A percentile compares a stretch with the other conserved stretches of the same genome.
Evolutionary conservation across 2,329 filamentous ascomycete genomes (phyloP).

Genomic region (Colletotrichum somersetense): DNA sequence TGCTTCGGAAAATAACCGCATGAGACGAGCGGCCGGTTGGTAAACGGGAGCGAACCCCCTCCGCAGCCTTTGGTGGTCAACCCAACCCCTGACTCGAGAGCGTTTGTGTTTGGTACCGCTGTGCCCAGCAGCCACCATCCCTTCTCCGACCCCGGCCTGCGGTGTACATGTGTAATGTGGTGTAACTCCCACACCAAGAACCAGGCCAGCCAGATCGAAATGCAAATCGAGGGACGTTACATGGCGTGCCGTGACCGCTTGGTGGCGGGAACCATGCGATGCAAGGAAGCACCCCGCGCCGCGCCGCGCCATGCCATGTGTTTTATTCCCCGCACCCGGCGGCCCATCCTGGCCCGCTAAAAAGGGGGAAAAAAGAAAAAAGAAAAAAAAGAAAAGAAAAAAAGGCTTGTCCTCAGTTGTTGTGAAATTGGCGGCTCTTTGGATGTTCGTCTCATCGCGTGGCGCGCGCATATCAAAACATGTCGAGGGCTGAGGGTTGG

Average conservation of each 20-base stretch:
- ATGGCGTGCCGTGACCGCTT: neutral
- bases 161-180: no score
- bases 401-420: conserved; percentile 71
- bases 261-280: neutral
- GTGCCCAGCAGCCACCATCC: neutral
- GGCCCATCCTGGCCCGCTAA: conserved; percentile 72
- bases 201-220: conserved; percentile 1
- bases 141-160: neutral
- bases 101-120: neutral
- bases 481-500: neutral
- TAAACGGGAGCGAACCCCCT: no score
- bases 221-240: neutral
- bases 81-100: neutral
- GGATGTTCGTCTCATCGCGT: neutral
- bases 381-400: neutral
- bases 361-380: no score
- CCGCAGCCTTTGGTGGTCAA: no score
- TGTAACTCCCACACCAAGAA: neutral
- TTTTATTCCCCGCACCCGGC: conserved; percentile 4
- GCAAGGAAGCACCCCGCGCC: conserved; percentile 9
- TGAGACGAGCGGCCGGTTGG: neutral
- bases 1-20: neutral
- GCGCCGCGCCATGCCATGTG: neutral
- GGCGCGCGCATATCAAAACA: neutral
- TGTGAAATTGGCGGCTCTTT: conserved; percentile 76